Base-by-base conservation (phyloP, 1,139 yeast genomes). In the Saccharomyces pastorianus region DNA sequence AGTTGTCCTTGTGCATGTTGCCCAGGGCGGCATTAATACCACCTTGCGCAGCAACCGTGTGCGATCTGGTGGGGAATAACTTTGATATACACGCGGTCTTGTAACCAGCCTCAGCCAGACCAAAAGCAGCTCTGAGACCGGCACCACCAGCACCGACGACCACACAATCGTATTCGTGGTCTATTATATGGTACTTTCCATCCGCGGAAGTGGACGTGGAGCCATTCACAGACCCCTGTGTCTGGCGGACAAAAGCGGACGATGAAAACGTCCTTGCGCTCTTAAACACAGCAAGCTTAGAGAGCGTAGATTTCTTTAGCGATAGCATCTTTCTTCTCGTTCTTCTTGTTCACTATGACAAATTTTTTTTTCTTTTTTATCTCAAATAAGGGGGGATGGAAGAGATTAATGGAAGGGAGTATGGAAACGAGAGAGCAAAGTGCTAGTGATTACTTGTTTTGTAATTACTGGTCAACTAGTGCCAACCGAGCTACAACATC, bases 121-220 rank as follows among this genome's bases (percentile, higher is more conserved):
- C 99, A 66, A 91, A 93, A 42, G 99, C 98, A 48, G 99, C 99
- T 77, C 99, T 85, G 60, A 93, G 79, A 70, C 99, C 99, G 51
- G 99, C 99, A 72, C 99, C 99, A 67, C 99, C 99, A 53, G 98
- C 99, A 68, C 99, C 99, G 55, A 93, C 93, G 59, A 93, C 99
- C 54, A 93, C 83, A 78, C 96, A 90, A 76, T 93, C 99, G 75
- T 93, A 93, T 73, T 93, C 98, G 73, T 93, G 99, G 75, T 93
- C 96, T 63, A 91, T 84, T 61, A 93, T 85, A 68, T 90, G 95
- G 75, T 91, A 91, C 71, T 89, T 88, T 65, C 84, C 86, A 13
- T 38, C 44, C 13, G 44, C 44, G 13, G 59, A 38, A 17, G n/a
- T 38, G n/a, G 44, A 38, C 13, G 44, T 11, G n/a, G 44, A 38